Conservation (phyloP, 2,329 filamentous ascomycete genomes). For the Monilinia aucupariae region DNA sequence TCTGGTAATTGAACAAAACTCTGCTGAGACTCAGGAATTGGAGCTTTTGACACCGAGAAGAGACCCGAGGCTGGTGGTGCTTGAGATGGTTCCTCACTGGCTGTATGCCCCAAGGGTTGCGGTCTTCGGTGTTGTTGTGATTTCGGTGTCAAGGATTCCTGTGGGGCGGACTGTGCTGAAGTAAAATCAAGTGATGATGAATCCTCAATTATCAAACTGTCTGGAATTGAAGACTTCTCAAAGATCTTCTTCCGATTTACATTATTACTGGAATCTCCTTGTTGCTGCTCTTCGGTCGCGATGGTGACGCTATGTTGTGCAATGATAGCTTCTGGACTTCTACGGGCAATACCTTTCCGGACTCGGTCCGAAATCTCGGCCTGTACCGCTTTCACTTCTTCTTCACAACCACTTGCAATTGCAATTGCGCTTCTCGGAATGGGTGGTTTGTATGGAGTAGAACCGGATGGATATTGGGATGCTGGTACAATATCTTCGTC, state of each 20-base stretch:
- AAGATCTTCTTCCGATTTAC: not conserved
- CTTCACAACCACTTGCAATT: conserved; percentile 3
- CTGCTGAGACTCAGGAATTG: not conserved
- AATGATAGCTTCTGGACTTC: not conserved
- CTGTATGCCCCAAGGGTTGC: conserved; percentile 1
- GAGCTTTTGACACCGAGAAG: not conserved
- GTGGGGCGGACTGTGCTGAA: conserved; percentile 4
- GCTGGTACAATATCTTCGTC: conserved; percentile 27
- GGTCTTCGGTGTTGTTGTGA: not conserved
- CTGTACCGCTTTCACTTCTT: not conserved
- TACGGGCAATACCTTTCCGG: conserved; percentile 10
- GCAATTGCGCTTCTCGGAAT: conserved; percentile 8
- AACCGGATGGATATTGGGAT: conserved; percentile 24
- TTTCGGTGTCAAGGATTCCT: conserved; percentile 11
- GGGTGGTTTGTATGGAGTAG: conserved; percentile 18
- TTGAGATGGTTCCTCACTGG: conserved; percentile 4
- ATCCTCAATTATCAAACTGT: conserved; percentile 6
- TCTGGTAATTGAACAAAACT: not conserved
- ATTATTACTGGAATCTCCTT: not conserved
- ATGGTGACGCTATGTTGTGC: conserved; percentile 7
- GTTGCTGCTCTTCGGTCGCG: conserved; percentile 1
- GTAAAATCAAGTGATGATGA: not conserved
- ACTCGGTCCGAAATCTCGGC: conserved; percentile 15
- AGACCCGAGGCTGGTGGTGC: not conserved
- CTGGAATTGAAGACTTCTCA: not conserved